Conservation (phyloP, 169 alveolate species). For the Plasmodium sp. region DNA sequence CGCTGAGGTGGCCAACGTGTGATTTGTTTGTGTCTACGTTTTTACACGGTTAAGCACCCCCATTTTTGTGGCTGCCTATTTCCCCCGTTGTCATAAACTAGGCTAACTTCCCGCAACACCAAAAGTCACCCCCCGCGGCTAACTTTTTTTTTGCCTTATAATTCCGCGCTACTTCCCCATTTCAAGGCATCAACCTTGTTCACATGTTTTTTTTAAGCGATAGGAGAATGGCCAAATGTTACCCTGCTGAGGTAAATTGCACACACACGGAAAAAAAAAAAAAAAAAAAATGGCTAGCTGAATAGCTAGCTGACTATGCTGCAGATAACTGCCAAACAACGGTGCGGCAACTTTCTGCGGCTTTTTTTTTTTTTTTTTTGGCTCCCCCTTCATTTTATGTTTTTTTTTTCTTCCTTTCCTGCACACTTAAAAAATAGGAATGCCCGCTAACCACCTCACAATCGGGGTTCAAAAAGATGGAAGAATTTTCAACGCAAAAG, state of each 20-base stretch:
- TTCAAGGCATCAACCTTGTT: neutral
- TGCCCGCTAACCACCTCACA: constrained; percentile 37
- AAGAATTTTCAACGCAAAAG: constrained; percentile 46
- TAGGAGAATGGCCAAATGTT: neutral
- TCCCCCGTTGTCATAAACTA: neutral
- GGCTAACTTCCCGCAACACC: neutral
- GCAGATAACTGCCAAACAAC: neutral
- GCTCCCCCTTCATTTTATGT: neutral
- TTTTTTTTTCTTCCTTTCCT: constrained; percentile 16
- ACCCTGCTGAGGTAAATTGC: neutral
- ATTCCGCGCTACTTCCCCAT: neutral
- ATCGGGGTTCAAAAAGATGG: constrained; percentile 39
- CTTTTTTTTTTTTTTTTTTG: too few relatives aligned
- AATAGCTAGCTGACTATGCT: neutral
- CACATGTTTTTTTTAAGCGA: neutral
- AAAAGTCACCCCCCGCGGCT: neutral
- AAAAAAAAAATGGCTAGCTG: neutral
- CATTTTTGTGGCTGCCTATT: neutral
- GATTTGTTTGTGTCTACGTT: neutral
- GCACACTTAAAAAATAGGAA: constrained; percentile 59
- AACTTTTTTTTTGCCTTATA: neutral
- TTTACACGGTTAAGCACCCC: neutral
- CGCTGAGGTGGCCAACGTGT: neutral
- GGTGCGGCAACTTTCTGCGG: neutral
- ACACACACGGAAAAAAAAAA: neutral